phyloP scores from a whole-genome alignment of 768 basidiomycete species.

The Russula virescens region DNA sequence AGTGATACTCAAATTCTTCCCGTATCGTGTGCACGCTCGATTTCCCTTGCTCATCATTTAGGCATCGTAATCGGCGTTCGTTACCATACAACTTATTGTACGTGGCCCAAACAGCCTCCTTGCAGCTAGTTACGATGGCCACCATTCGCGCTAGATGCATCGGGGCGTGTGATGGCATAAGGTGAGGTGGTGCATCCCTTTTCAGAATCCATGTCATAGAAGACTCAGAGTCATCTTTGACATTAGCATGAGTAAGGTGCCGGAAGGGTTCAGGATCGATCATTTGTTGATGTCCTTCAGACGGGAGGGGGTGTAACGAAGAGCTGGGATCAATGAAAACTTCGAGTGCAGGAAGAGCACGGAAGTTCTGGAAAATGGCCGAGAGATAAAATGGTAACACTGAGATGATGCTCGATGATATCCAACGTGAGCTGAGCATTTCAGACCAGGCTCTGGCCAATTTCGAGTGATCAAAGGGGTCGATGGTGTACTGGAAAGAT shows the following conservation, averaged over 20 bases:
- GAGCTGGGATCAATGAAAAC: constrained; percentile 9
- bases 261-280: constrained; percentile 23
- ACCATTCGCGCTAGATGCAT: constrained; percentile 65
- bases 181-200: constrained; percentile 27
- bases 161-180: constrained; percentile 42
- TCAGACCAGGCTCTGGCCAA: constrained; percentile 22
- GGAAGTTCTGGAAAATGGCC: constrained; percentile 18
- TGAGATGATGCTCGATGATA: constrained; percentile 19
- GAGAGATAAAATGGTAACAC: constrained; percentile 24
- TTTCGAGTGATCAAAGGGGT: constrained; percentile 22
- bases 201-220: constrained; percentile 4
- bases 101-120: constrained; percentile 63
- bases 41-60: constrained; percentile 19
- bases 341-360: constrained; percentile 23
- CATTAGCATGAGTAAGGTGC: constrained; percentile 16
- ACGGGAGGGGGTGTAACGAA: not conserved
- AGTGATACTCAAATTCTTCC: constrained; percentile 59
- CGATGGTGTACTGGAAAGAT: not conserved
- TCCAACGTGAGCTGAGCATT: constrained; percentile 21
- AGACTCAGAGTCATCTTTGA: constrained; percentile 14
- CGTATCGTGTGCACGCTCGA: constrained; percentile 34
- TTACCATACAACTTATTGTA: constrained; percentile 46
- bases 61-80: constrained; percentile 32
- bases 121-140: constrained; percentile 53
- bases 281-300: constrained; percentile 1